Evolutionary conservation across 352 stramenopile genomes (phyloP).

Genomic region (Phytophthora kernoviae): DNA sequence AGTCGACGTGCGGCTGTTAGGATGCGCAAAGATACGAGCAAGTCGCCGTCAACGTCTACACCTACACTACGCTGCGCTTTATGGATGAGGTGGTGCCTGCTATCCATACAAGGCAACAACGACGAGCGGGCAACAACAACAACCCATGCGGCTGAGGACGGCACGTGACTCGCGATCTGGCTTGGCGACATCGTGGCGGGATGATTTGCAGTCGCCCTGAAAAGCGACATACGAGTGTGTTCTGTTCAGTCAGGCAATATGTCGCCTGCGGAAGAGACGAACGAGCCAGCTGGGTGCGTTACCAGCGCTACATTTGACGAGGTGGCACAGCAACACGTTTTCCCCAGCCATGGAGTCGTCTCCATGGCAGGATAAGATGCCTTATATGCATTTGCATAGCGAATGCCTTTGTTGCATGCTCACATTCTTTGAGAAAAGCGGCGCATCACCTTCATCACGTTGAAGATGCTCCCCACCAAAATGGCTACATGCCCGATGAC

Average conservation of each 20-base stretch:
- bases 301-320: neutral
- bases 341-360: too few species aligned
- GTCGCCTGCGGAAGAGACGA: constrained; percentile 1
- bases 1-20: neutral
- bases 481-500: neutral
- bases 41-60: neutral
- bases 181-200: neutral
- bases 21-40: constrained; percentile 1
- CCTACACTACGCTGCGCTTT: neutral
- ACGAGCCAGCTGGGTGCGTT: neutral
- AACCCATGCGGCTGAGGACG: neutral
- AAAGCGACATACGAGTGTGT: neutral
- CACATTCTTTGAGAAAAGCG: neutral
- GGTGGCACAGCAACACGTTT: too few species aligned
- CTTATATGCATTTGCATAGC: too few species aligned
- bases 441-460: neutral
- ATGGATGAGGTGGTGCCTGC: neutral
- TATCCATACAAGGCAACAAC: neutral
- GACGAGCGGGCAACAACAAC: neutral
- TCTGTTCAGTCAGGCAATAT: neutral
- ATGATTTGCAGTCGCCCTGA: neutral
- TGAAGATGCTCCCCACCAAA: neutral
- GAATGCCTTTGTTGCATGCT: neutral
- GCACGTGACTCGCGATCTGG: too few species aligned
- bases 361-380: too few species aligned